Base-by-base conservation (phyloP, 129 eudicot genomes). In the Chrysanthemum lavandulifolium region DNA sequence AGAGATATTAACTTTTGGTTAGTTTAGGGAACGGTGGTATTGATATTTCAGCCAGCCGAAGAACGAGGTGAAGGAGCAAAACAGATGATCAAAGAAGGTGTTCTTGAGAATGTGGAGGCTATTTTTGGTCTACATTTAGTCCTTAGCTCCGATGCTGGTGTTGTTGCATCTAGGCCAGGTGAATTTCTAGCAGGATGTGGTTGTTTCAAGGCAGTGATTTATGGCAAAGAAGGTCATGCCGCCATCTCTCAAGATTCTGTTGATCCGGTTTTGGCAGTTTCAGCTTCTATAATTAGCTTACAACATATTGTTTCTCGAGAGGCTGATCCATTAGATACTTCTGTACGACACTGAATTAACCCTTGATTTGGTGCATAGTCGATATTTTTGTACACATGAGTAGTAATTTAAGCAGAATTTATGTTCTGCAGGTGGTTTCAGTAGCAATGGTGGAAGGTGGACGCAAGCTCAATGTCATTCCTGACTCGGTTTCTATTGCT, bases 31-130 rank as follows among this genome's bases (percentile, higher is more conserved):
- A 87, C 91, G 0, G 86, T 82, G 72, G 48, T 81, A 67, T 67
- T 89, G 47, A 80, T 89, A 59, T 89, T 89, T 78, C 96, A 89
- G 79, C 96, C 96, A 72, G 90, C 92, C 3, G 96, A 86, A 76
- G 96, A 89, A 63, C 64, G 51, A 71, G 92, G 92, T 1, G 87
- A 73, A 72, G 96, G 92, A 14, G 96, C 92, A 19, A 86, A 74
- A 64, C 61, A 77, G 52, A 82, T 90, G 87, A 77, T 90, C 48
- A 65, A 75, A 55, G 91, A 81, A 49, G 89, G 97, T 8, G 89
- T 79, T 3, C 72, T 87, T 5, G 80, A 85, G 2, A 81, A 90
- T 6, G 84, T 90, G 14, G 78, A 79, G 47, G 97, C 97, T 58
- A 83, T 87, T 11, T 79, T 90, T 53, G 91, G 91, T 36, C 55